Conservation (phyloP, 108 stramenopile species). For the Skeletonema costatum region DNA sequence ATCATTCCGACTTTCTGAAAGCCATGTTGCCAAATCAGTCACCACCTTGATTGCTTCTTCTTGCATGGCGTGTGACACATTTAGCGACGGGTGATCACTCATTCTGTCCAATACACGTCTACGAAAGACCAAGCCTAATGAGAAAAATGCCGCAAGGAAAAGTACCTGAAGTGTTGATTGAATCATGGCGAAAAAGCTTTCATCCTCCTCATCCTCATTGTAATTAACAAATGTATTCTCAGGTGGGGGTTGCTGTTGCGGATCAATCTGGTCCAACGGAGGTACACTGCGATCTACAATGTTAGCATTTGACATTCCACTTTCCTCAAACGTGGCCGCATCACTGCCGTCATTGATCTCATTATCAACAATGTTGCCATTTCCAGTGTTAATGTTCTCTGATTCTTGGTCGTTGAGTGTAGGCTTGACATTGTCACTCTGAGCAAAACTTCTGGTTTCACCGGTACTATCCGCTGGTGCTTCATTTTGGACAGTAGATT, state of each 20-base stretch:
- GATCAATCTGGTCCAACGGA: background rate
- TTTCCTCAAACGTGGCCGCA: constrained; percentile 3
- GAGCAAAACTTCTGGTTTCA: background rate
- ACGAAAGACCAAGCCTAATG: constrained; percentile 28
- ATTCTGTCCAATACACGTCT: constrained; percentile 34
- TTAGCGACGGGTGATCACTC: constrained; percentile 15
- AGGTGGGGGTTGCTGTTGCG: background rate
- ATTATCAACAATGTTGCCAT: background rate
- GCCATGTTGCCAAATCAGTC: constrained; percentile 4
- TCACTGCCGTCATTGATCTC: constrained; percentile 10
- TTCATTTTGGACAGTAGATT: constrained; percentile 17
- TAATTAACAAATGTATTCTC: background rate
- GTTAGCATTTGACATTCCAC: background rate
- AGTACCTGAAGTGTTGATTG: constrained; percentile 34
- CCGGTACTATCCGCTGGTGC: background rate
- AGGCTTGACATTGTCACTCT: background rate
- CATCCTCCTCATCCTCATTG: constrained; percentile 32
- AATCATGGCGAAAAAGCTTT: constrained; percentile 30
- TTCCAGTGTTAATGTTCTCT: background rate
- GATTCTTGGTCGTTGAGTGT: background rate
- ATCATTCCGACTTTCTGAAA: constrained; percentile 2
- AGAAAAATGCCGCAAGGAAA: constrained; percentile 28
- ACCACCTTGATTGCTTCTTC: constrained; percentile 29
- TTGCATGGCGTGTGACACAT: constrained; percentile 11
- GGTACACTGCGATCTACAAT: background rate